Evolutionary conservation across 768 basidiomycete species (phyloP), one percentile per base, ranked within the genome.

Genomic region (Nidularia pulvinata): DNA sequence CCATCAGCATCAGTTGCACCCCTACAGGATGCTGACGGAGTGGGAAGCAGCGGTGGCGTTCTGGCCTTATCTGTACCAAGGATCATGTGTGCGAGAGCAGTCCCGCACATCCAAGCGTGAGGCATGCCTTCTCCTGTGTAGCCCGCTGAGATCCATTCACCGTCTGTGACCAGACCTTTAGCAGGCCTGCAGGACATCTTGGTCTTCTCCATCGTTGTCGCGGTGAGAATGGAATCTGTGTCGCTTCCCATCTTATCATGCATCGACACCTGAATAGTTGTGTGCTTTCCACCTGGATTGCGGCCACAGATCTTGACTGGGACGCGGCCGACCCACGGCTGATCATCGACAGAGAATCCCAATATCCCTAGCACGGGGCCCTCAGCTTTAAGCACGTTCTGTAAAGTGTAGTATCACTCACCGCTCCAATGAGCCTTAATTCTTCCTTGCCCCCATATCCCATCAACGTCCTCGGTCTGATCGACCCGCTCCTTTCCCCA

Each of bases 61-160:
- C 37, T 39, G 55, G 0, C 46, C 0, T 57, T 44, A 22, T 78
- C 76, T 11, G 67, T 48, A 2, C 72, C 78, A 4, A 84, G 65
- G 4, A 91, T 69, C 86, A 87, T 86, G 50, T 70, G 58, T 9
- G 83, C 86, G 16, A 88, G 64, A 6, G 82, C 84, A 52, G 77
- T 75, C 4, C 82, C 80, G 52, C 83, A 76, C 64, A 84, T 62
- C 85, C 86, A 88, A 0, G 84, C 86, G 57, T 87, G 80, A 3
- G 80, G 81, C 88, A 89, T 88, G 1, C 88, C 88, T 57, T 91
- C 88, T 0, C 88, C 88, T 0, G 79, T 75, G 61, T 85, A 90
- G 4, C 86, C 88, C 10, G 84, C 87, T 13, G 83, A 72, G 13
- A 89, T 76, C 89, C 88, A 89, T 63, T 90, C 88, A 14, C 86